Base-by-base conservation (phyloP, 2,329 filamentous ascomycete species). In the Alternaria consortialis region DNA sequence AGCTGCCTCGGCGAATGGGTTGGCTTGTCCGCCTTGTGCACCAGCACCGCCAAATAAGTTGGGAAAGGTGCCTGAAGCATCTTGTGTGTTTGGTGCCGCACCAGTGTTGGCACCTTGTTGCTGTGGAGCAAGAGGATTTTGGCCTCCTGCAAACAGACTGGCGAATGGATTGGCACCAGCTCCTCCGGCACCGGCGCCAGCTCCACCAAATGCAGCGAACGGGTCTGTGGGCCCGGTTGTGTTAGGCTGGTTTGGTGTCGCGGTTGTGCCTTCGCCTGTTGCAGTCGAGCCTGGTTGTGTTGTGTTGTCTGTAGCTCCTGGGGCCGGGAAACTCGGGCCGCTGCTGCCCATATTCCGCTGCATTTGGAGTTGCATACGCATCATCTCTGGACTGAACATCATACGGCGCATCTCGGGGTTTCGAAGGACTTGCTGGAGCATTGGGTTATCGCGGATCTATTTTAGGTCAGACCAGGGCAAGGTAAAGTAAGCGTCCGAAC, bases 381-480 rank as follows among this genome's bases (percentile, higher is more conserved):
- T 87, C 70, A 93, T 88, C 44, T 93, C 88, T 4, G 95, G 95
- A 75, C 96, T 93, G 64, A 93, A 94, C 85, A 99, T 90, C 91
- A 98, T 95, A 53, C 91, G 86, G 72, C 95, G 88, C 81, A 98
- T 93, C 65, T 93, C 87, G 0, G 94, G 94, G 25, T 94, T 95
- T 62, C 93, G 90, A 72, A 99, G 87, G 80, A 97, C 90, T 74
- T 96, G 88, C 69, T 93, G 88, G 23, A 92, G 91, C 85, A 93
- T 90, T 2, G 95, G 95, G 76, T 97, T 97, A 74, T 91, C 88
- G 71, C 95, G 88, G 71, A 99, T 93, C 74, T 76, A 37, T 44
- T 42, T 34, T 29, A 51, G 12, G 62, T 75, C 54, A 75, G 66
- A 40, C 12, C 44, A 20, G 9, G 7, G 17, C n/a, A 3, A 4